These are phyloP conservation scores for Ostreobium quekettii DNA, from an alignment of 139 green algal species.

Conservation along the genomic window DNA sequence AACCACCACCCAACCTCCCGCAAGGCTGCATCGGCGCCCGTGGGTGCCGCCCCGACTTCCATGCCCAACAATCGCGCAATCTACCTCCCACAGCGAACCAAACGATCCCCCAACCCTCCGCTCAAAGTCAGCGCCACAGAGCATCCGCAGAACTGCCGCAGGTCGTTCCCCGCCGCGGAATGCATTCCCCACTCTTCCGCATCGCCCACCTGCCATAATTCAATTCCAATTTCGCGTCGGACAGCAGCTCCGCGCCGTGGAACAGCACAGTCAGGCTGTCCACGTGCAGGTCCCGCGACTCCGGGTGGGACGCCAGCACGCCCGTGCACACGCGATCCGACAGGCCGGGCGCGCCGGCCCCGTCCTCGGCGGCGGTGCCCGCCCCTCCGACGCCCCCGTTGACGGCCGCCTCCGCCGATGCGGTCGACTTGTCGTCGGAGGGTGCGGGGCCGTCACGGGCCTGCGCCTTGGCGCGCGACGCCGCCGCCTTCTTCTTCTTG, in stretches of 20 bases:
- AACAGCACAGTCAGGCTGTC: conserved; percentile 71
- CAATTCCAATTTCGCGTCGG: conserved; percentile 65
- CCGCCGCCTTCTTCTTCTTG: conserved; percentile 52
- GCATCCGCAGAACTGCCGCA: too few species aligned
- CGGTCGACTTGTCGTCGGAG: too few species aligned
- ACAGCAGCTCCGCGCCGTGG: conserved; percentile 72
- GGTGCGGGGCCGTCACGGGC: conserved; percentile 13
- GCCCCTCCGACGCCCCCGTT: conserved; percentile 12
- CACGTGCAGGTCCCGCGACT: conserved; percentile 70
- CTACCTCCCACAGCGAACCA: too few species aligned
- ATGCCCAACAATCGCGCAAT: too few species aligned
- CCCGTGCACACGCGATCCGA: conserved; percentile 42
- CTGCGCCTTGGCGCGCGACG: conserved; percentile 28
- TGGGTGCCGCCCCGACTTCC: too few species aligned
- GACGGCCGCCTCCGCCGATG: too few species aligned
- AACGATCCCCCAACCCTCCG: too few species aligned
- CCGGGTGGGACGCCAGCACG: conserved; percentile 62
- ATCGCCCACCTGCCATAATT: conserved; percentile 58
- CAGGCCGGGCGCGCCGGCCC: conserved; percentile 20
- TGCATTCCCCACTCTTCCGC: too few species aligned
- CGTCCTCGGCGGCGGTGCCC: not conserved
- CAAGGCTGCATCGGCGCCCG: too few species aligned
- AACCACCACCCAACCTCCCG: too few species aligned
- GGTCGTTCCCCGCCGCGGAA: too few species aligned
- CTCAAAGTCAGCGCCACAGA: too few species aligned